phyloP scores from a whole-genome alignment of 2,329 filamentous ascomycete genomes.

The Fusarium caatingaense region DNA sequence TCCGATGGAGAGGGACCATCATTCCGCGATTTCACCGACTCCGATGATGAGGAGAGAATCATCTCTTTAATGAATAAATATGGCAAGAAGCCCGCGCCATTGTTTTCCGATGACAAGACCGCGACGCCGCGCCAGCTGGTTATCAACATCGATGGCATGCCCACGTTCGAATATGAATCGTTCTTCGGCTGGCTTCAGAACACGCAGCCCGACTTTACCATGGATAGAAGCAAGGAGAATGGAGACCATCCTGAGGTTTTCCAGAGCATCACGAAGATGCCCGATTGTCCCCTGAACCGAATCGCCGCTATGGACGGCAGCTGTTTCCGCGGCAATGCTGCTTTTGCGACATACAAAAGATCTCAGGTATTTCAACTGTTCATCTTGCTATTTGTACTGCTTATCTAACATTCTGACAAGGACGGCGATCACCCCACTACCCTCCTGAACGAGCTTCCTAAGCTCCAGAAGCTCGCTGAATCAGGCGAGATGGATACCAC shows the following conservation, averaged over 20 bases:
- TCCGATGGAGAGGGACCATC: constrained; percentile 60
- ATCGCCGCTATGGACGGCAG: constrained; percentile 56
- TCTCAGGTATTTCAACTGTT: constrained; percentile 52
- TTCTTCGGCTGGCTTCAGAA: constrained; percentile 55
- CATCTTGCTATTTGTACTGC: background rate
- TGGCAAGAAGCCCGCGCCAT: constrained; percentile 61
- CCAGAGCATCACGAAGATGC: constrained; percentile 51
- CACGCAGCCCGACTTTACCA: constrained; percentile 60
- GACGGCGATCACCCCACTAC: constrained; percentile 56
- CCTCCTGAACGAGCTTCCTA: constrained; percentile 58
- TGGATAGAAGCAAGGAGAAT: constrained; percentile 58
- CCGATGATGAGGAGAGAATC: constrained; percentile 58
- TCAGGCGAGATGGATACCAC: constrained; percentile 66
- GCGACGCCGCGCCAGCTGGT: constrained; percentile 65
- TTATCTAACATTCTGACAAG: constrained; percentile 48
- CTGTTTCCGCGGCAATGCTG: constrained; percentile 59
- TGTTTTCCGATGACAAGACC: constrained; percentile 59
- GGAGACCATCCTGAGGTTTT: constrained; percentile 58
- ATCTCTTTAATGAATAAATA: constrained; percentile 70
- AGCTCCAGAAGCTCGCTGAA: constrained; percentile 59
- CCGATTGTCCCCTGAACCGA: constrained; percentile 54
- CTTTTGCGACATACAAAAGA: constrained; percentile 58
- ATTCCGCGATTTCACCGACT: constrained; percentile 59
- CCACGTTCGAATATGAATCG: constrained; percentile 56
- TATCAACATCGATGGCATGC: constrained; percentile 68